phyloP scores from a whole-genome alignment of 768 basidiomycete genomes.

The Mycena maculata region DNA sequence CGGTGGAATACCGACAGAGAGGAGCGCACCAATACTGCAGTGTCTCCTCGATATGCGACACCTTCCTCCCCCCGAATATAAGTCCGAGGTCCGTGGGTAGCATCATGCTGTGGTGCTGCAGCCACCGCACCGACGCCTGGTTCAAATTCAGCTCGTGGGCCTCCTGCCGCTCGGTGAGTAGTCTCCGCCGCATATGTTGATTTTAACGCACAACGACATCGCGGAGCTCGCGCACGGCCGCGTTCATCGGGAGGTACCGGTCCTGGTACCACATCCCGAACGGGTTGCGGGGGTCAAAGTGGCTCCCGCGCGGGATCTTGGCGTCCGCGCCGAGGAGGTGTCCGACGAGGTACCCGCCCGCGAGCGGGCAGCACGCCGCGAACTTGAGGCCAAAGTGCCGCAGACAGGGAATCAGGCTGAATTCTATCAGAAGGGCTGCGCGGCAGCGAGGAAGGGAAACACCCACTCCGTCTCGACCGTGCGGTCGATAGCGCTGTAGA shows the following conservation, averaged over 20 bases:
- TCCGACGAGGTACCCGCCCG: conserved; percentile 58
- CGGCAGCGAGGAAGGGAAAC: conserved; percentile 17
- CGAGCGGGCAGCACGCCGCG: conserved; percentile 57
- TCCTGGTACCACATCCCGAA: conserved; percentile 54
- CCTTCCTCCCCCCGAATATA: conserved; percentile 59
- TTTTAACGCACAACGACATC: conserved; percentile 49
- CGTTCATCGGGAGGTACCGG: conserved; percentile 51
- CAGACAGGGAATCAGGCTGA: conserved; percentile 59
- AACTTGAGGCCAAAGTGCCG: conserved; percentile 57
- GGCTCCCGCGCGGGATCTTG: conserved; percentile 42
- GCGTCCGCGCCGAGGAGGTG: conserved; percentile 45
- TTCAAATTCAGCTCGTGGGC: conserved; percentile 54
- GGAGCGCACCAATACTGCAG: conserved; percentile 30
- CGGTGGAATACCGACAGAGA: background rate
- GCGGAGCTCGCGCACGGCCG: conserved; percentile 51
- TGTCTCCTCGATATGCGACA: conserved; percentile 42
- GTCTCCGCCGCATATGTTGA: too few species aligned
- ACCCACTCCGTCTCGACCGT: conserved; percentile 36
- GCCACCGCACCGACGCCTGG: conserved; percentile 62
- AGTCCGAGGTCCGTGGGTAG: conserved; percentile 52
- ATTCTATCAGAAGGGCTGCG: conserved; percentile 37
- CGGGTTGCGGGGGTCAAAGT: conserved; percentile 51
- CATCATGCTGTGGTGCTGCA: conserved; percentile 60
- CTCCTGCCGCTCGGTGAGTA: conserved; percentile 40
- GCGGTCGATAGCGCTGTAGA: conserved; percentile 37